These are phyloP conservation scores for Sicyos baderoa DNA, from an alignment of 306 rosid genomes.

Conservation along the genomic window DNA sequence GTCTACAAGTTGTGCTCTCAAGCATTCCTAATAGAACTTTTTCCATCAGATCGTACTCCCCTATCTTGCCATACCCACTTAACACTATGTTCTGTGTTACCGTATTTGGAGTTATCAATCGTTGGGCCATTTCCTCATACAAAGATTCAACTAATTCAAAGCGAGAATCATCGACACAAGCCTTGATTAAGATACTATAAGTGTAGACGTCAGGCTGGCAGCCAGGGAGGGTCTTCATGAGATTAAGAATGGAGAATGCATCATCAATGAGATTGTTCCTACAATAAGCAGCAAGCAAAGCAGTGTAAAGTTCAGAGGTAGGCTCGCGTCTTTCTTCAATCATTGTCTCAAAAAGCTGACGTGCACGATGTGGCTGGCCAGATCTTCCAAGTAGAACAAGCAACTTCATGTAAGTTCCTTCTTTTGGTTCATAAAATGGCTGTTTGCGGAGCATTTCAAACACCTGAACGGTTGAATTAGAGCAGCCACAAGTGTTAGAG, in stretches of 20 bases:
- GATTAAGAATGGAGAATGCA: constrained; percentile 54
- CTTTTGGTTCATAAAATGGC: constrained; percentile 79
- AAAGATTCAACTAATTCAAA: constrained; percentile 63
- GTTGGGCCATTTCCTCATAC: constrained; percentile 67
- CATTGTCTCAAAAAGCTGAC: constrained; percentile 63
- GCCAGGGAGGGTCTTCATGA: constrained; percentile 70
- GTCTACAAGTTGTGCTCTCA: constrained; percentile 64
- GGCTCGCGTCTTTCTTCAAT: constrained; percentile 68
- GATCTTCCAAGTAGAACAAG: constrained; percentile 77
- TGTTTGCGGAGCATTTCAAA: constrained; percentile 90
- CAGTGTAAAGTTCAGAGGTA: constrained; percentile 71
- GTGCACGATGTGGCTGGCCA: constrained; percentile 69
- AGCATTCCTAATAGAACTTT: constrained; percentile 74
- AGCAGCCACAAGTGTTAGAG: constrained; percentile 8
- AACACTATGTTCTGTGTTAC: constrained; percentile 90
- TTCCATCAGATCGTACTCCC: constrained; percentile 86
- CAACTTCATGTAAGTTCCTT: constrained; percentile 92
- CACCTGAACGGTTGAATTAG: constrained; percentile 36
- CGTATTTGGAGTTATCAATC: constrained; percentile 56
- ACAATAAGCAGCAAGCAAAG: constrained; percentile 76
- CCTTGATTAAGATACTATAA: constrained; percentile 71
- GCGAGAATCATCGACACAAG: constrained; percentile 57
- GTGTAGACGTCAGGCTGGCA: constrained; percentile 96
- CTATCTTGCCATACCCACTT: constrained; percentile 85
- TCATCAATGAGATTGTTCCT: constrained; percentile 60